Percentiles rank a stretch among this genome's conserved stretches.
Evolutionary conservation across 768 basidiomycete species (phyloP).

Genomic region (Strobilomyces echinocephalus): DNA sequence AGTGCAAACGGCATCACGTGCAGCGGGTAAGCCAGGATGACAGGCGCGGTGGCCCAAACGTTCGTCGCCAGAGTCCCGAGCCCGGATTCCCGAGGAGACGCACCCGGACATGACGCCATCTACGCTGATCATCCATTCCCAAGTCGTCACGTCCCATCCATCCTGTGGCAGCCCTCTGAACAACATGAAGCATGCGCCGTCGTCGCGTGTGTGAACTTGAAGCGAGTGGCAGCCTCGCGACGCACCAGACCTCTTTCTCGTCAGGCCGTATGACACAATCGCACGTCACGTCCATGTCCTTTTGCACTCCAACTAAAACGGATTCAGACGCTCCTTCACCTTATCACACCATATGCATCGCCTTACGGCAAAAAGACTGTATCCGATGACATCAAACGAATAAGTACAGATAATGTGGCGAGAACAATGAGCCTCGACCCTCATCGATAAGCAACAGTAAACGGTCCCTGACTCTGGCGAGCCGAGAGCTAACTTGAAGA

Average conservation of each 20-base stretch:
- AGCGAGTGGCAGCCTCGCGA: slow-evolving; percentile 14
- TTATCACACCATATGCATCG: neutral
- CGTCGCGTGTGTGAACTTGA: neutral
- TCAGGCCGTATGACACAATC: neutral
- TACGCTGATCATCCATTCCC: too few species aligned
- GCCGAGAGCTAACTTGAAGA: neutral
- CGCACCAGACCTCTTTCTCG: neutral
- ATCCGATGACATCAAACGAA: neutral
- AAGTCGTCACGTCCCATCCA: neutral
- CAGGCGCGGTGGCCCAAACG: too few species aligned
- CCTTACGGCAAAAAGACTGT: neutral
- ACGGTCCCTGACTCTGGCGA: neutral
- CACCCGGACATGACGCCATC: too few species aligned
- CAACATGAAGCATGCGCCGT: too few species aligned
- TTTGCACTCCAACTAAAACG: neutral
- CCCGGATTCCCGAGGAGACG: too few species aligned
- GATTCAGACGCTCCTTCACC: neutral
- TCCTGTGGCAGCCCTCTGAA: neutral
- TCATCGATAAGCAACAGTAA: neutral
- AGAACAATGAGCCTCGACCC: neutral
- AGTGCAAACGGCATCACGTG: too few species aligned
- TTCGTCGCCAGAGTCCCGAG: too few species aligned
- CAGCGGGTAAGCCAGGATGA: too few species aligned
- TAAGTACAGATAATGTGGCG: neutral
- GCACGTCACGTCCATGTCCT: neutral